Conservation (phyloP, 306 rosid genomes). For the Medicago lupulina region DNA sequence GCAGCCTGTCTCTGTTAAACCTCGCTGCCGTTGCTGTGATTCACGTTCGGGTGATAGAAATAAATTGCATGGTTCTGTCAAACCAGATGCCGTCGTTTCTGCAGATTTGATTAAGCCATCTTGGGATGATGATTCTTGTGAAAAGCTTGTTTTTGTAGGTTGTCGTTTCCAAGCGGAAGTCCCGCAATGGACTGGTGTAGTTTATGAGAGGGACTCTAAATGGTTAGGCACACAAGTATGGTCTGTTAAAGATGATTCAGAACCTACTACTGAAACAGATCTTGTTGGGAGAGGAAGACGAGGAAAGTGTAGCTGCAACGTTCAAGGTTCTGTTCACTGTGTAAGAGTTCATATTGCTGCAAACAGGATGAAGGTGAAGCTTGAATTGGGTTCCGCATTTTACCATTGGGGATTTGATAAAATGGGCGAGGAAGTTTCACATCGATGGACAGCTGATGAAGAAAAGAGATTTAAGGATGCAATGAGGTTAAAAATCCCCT, state of each 20-base stretch:
- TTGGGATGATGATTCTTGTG: slow-evolving; percentile 36
- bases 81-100: no score
- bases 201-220: slow-evolving; percentile 70
- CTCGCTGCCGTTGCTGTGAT: slow-evolving; percentile 60
- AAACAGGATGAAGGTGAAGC: slow-evolving; percentile 74
- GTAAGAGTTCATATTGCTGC: slow-evolving; percentile 85
- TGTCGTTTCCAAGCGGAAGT: slow-evolving; percentile 68
- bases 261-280: slow-evolving; percentile 26
- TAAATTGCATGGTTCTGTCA: slow-evolving; percentile 15
- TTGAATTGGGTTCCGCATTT: slow-evolving; percentile 68
- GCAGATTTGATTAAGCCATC: background rate
- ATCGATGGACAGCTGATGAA: slow-evolving; percentile 75
- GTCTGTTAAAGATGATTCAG: slow-evolving; percentile 50
- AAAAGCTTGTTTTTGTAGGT: slow-evolving; percentile 60
- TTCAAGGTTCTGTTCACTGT: slow-evolving; percentile 75
- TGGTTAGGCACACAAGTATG: slow-evolving; percentile 76
- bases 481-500: slow-evolving; percentile 48
- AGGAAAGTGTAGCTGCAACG: slow-evolving; percentile 58
- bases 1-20: slow-evolving; percentile 42
- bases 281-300: slow-evolving; percentile 59
- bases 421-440: slow-evolving; percentile 91
- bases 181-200: slow-evolving; percentile 74
- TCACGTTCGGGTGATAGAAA: slow-evolving; percentile 46
- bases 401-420: slow-evolving; percentile 71
- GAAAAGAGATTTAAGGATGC: slow-evolving; percentile 71